These are phyloP conservation scores for Torulaspora delbrueckii DNA, from an alignment of 805 yeast species.

Conservation along the genomic window DNA sequence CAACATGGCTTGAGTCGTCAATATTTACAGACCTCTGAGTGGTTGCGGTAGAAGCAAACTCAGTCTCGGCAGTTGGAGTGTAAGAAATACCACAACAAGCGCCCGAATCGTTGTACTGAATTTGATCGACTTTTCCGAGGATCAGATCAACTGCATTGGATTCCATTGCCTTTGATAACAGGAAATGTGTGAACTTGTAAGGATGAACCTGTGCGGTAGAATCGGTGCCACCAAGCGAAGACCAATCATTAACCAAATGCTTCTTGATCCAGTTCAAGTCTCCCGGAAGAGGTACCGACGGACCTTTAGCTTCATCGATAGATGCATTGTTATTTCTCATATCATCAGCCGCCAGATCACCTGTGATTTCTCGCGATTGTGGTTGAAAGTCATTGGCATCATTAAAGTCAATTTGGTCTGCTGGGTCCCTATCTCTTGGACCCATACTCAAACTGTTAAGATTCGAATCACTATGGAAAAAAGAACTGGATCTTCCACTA, in stretches of 20 bases:
- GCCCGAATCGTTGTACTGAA: constrained; percentile 59
- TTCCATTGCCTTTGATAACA: constrained; percentile 74
- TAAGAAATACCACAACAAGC: constrained; percentile 71
- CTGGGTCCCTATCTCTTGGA: constrained; percentile 1
- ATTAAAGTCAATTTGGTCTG: neutral
- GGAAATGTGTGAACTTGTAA: constrained; percentile 80
- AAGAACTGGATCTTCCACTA: constrained; percentile 10
- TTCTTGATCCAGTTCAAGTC: constrained; percentile 75
- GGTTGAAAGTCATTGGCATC: neutral
- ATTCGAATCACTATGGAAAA: constrained; percentile 9
- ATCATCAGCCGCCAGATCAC: constrained; percentile 4
- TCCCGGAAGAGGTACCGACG: constrained; percentile 42
- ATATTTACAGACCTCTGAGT: constrained; percentile 42
- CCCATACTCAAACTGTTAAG: constrained; percentile 2
- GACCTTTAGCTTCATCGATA: constrained; percentile 5
- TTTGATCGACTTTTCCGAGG: constrained; percentile 74
- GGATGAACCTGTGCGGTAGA: constrained; percentile 98
- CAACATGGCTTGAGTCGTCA: constrained; percentile 62
- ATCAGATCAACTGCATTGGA: constrained; percentile 79
- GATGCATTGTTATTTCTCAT: neutral
- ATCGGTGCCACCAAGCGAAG: constrained; percentile 73
- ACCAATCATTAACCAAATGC: constrained; percentile 63
- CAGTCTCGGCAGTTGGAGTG: constrained; percentile 40
- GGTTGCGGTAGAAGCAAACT: constrained; percentile 30
- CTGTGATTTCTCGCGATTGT: neutral